Evolutionary conservation across 2,329 filamentous ascomycete genomes (phyloP).

Genomic region (Penicillium sp.): DNA sequence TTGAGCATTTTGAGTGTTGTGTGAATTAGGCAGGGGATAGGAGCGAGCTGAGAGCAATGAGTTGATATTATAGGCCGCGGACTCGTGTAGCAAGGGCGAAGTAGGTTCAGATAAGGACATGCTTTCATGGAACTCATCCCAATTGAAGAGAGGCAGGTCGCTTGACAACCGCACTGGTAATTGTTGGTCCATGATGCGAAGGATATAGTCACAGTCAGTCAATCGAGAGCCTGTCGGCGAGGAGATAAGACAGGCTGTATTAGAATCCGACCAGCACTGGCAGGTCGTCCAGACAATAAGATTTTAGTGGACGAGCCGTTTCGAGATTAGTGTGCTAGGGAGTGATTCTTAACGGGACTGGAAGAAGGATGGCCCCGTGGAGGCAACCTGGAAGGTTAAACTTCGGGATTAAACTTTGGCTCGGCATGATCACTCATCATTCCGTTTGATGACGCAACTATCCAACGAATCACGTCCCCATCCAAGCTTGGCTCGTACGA

Average conservation of each 20-base stretch:
- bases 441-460: not conserved
- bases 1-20: not conserved
- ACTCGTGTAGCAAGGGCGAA: not conserved
- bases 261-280: not conserved
- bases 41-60: constrained; percentile 1
- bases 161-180: not conserved
- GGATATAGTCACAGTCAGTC: not conserved
- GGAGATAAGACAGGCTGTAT: not conserved
- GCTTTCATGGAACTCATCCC: not conserved
- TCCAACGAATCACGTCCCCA: not conserved
- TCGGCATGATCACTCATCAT: constrained; percentile 13
- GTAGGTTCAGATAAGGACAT: not conserved
- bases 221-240: not conserved
- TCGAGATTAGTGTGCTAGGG: not conserved
- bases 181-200: constrained; percentile 1
- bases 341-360: not conserved
- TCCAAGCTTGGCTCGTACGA: not conserved
- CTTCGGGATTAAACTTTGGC: not conserved
- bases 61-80: not conserved
- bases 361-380: not conserved
- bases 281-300: not conserved
- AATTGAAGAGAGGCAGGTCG: not conserved
- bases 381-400: not conserved
- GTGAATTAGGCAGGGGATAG: not conserved
- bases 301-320: not conserved